A percentile compares a stretch with the other conserved stretches of the same genome.
phyloP scores from a whole-genome alignment of 257 asterid species.

The Perilla frutescens region DNA sequence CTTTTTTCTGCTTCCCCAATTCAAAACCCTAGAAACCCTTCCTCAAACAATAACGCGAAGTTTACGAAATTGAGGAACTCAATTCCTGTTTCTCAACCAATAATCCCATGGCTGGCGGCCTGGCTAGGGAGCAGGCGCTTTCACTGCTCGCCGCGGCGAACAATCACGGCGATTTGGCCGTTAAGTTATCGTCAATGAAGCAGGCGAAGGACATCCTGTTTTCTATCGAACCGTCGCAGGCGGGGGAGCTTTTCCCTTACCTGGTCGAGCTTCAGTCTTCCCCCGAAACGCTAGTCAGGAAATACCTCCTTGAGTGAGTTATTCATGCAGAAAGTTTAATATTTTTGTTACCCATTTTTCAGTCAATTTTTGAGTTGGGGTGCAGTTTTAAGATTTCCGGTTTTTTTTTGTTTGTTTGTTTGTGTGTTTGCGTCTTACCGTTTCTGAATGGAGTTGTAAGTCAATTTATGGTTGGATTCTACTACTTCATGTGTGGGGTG shows the following conservation, averaged over 20 bases:
- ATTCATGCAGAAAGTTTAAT: not conserved
- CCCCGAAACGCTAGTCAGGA: constrained; percentile 86
- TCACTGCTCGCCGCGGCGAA: constrained; percentile 88
- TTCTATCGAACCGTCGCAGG: constrained; percentile 68
- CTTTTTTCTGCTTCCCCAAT: constrained; percentile 20
- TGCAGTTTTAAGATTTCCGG: not conserved
- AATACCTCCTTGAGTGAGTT: constrained; percentile 74
- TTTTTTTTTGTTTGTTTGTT: not conserved
- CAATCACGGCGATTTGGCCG: constrained; percentile 90
- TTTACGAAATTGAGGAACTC: constrained; percentile 1
- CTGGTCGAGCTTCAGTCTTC: constrained; percentile 86
- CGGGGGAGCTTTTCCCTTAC: constrained; percentile 77
- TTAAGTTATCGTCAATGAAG: constrained; percentile 82
- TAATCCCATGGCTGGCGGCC: constrained; percentile 56
- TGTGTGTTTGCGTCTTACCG: not conserved
- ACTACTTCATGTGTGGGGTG: constrained; percentile 26
- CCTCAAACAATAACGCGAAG: constrained; percentile 14
- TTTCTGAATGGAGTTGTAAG: constrained; percentile 2
- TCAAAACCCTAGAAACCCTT: constrained; percentile 59
- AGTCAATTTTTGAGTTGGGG: constrained; percentile 1
- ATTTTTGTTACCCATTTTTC: not conserved
- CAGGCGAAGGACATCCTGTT: constrained; percentile 77
- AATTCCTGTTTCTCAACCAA: not conserved
- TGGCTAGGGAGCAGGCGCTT: constrained; percentile 82
- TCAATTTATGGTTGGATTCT: constrained; percentile 8